Evolutionary conservation across 2,329 filamentous ascomycete genomes (phyloP), one percentile per base, ranked within the genome.

Genomic region (Fusarium redolens): DNA sequence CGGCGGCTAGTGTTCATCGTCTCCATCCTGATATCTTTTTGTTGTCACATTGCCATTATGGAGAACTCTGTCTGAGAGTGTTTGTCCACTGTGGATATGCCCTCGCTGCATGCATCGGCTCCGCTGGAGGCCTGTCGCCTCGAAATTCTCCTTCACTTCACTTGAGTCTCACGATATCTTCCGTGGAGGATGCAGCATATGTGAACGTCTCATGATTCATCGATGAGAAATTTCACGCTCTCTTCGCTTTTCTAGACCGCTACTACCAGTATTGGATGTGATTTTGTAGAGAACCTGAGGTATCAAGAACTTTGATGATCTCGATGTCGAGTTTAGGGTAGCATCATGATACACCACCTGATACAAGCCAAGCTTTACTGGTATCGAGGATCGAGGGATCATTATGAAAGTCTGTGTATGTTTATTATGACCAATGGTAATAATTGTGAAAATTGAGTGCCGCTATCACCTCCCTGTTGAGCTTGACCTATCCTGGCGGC

Each of bases 51-150:
- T 69, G 37, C 59, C 65, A 65, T 69, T 55, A 55, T 57, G 56
- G 58, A 67, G 57, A 43, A 56, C 22, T 48, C 28, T 20, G 30
- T 44, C 48, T 38, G 54, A 67, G 45, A 15, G 43, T 31, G 61
- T 63, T 73, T 73, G 66, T 58, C 66, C 70, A 71, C 57, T 71
- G 57, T 73, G 70, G 70, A 30, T 41, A 71, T 57, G 58, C n/a
- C 45, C 40, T 66, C 40, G 41, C 15, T 28, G 65, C 47, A 55
- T 69, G 55, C 43, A 55, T 72, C 60, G 56, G 65, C 60, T 70
- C 69, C 65, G 69, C 70, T 65, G 60, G 55, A 43, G 61, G 47
- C 43, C 35, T 41, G 50, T 68, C 41, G 50, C 28, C 35, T 57
- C 30, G 25, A 61, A 18, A 43, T 55, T 45, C 47, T 38, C 35